Evolutionary conservation across 495 filamentous ascomycete species (phyloP).

Genomic region (Aspergillus olivimuriae): DNA sequence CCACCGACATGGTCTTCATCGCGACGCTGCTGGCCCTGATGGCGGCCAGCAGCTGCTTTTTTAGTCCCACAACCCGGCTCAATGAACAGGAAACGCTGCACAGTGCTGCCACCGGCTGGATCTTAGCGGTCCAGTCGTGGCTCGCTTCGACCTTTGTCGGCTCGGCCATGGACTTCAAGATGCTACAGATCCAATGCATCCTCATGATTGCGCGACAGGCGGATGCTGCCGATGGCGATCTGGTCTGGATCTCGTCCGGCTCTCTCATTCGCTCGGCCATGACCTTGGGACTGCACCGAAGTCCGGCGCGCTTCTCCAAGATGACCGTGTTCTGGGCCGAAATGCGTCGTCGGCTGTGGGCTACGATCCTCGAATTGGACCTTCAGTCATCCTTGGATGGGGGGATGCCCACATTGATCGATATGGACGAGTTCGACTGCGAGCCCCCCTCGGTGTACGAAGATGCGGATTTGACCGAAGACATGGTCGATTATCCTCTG

Average conservation of each 20-base stretch:
- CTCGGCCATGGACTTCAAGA: constrained; percentile 41
- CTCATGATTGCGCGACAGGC: constrained; percentile 47
- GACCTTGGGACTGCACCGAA: constrained; percentile 53
- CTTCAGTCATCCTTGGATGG: constrained; percentile 52
- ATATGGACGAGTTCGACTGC: constrained; percentile 42
- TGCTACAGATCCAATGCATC: constrained; percentile 50
- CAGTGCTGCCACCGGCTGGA: constrained; percentile 39
- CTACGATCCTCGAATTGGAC: constrained; percentile 53
- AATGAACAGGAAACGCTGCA: constrained; percentile 21
- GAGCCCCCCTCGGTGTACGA: constrained; percentile 49
- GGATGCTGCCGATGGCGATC: constrained; percentile 44
- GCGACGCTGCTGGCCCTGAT: constrained; percentile 49
- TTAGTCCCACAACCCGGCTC: constrained; percentile 14
- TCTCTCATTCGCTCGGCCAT: constrained; percentile 50
- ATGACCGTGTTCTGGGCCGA: constrained; percentile 46
- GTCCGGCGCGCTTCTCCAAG: constrained; percentile 45
- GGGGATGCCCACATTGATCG: constrained; percentile 45
- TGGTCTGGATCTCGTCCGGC: constrained; percentile 51
- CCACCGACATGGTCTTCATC: constrained; percentile 25
- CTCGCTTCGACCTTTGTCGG: constrained; percentile 47
- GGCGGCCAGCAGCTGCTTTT: constrained; percentile 46
- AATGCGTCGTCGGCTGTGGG: constrained; percentile 54
- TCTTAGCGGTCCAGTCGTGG: constrained; percentile 52
- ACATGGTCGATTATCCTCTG: constrained; percentile 26
- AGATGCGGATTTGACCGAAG: constrained; percentile 48